Conservation (phyloP, 2,329 filamentous ascomycete genomes). For the Penicillium brasilianum region DNA sequence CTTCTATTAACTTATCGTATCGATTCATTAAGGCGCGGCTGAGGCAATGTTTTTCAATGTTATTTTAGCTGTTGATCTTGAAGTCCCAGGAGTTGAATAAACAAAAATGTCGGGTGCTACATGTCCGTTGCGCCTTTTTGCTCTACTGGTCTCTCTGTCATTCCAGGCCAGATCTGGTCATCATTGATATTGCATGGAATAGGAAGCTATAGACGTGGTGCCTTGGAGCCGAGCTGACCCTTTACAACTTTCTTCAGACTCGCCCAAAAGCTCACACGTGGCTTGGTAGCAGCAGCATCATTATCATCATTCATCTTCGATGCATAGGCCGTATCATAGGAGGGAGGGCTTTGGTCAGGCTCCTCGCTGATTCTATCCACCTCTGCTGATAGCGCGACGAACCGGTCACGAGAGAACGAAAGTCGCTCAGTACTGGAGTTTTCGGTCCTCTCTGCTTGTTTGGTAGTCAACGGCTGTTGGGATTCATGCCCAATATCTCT, state of each 20-base stretch:
- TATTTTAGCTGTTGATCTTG: too few relatives aligned
- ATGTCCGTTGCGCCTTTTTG: conserved; percentile 52
- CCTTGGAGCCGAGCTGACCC: neutral
- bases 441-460: conserved; percentile 8
- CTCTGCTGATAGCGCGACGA: neutral
- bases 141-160: conserved; percentile 48
- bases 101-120: too few relatives aligned
- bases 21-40: too few relatives aligned
- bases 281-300: neutral
- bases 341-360: neutral
- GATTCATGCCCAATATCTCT: conserved; percentile 2
- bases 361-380: neutral
- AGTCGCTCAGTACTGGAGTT: neutral
- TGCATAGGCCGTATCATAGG: conserved; percentile 3
- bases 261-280: neutral
- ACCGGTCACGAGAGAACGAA: neutral
- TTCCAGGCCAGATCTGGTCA: conserved; percentile 46
- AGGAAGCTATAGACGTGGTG: too few relatives aligned
- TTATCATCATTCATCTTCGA: conserved; percentile 3
- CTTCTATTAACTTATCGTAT: too few relatives aligned
- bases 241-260: conserved; percentile 6
- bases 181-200: conserved; percentile 31
- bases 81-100: too few relatives aligned
- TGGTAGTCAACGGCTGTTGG: conserved; percentile 4
- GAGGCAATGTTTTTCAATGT: too few relatives aligned